phyloP scores from a whole-genome alignment of 345 rosid genomes.

The Citrus medica region DNA sequence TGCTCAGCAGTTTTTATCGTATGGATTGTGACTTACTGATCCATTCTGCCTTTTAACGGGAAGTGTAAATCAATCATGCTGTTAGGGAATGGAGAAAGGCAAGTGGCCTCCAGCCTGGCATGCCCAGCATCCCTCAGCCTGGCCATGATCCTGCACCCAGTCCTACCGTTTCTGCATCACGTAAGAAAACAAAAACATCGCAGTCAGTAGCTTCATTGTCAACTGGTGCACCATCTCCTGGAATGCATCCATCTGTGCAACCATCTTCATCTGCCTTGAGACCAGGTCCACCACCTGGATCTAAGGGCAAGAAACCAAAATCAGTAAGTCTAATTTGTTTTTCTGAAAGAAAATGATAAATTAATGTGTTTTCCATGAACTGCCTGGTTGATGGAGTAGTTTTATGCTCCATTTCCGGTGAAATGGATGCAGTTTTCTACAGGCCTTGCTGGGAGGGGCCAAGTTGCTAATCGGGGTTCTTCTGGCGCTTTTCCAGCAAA shows the following conservation, averaged over 20 bases:
- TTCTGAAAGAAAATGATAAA: background rate
- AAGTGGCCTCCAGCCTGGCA: constrained; percentile 59
- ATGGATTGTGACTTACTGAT: constrained; percentile 15
- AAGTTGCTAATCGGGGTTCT: constrained; percentile 42
- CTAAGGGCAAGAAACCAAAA: constrained; percentile 78
- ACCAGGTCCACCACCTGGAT: constrained; percentile 66
- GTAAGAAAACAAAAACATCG: constrained; percentile 79
- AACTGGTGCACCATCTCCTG: constrained; percentile 73
- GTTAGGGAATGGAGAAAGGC: constrained; percentile 93
- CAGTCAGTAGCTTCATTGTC: constrained; percentile 79
- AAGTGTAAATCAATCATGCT: constrained; percentile 21
- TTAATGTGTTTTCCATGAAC: constrained; percentile 3
- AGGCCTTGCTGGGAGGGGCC: constrained; percentile 64
- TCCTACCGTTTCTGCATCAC: constrained; percentile 86
- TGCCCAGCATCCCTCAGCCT: constrained; percentile 56
- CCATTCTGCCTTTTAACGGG: constrained; percentile 21
- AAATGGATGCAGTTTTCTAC: constrained; percentile 69
- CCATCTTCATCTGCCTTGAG: constrained; percentile 81
- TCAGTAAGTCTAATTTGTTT: constrained; percentile 51
- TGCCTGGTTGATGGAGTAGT: constrained; percentile 19
- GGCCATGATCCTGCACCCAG: constrained; percentile 69
- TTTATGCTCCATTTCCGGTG: constrained; percentile 36
- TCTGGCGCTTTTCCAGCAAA: constrained; percentile 50
- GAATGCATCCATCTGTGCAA: constrained; percentile 67
- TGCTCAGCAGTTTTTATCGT: constrained; percentile 9